phyloP scores from a whole-genome alignment of 2,329 filamentous ascomycete genomes.

The Nemania serpens region DNA sequence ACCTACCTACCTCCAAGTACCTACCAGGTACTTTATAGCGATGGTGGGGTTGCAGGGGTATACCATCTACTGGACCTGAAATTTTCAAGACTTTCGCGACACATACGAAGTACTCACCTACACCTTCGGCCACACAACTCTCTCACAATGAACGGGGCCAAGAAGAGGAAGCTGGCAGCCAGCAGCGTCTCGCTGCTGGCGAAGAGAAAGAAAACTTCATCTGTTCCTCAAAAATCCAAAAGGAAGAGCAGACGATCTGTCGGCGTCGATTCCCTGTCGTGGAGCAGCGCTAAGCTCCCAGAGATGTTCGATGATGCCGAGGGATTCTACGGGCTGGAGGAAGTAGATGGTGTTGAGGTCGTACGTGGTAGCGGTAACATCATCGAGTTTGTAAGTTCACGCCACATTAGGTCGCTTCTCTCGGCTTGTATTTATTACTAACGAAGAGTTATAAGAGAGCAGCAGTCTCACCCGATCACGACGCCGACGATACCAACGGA shows the following conservation, averaged over 20 bases:
- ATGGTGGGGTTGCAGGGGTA: slow-evolving; percentile 22
- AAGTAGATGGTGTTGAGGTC: slow-evolving; percentile 90
- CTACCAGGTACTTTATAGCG: no score
- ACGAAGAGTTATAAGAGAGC: slow-evolving; percentile 32
- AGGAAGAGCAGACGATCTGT: slow-evolving; percentile 48
- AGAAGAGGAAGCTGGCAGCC: slow-evolving; percentile 34
- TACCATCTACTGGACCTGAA: slow-evolving; percentile 7
- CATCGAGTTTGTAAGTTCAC: slow-evolving; percentile 58
- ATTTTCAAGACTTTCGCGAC: slow-evolving; percentile 16
- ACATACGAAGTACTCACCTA: background rate
- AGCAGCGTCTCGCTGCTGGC: slow-evolving; percentile 28
- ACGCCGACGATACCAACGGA: slow-evolving; percentile 23
- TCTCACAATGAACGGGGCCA: slow-evolving; percentile 32
- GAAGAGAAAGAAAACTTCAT: slow-evolving; percentile 32
- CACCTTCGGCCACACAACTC: slow-evolving; percentile 2
- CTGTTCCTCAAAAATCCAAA: slow-evolving; percentile 19
- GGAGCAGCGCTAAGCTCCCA: slow-evolving; percentile 67
- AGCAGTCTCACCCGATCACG: slow-evolving; percentile 18
- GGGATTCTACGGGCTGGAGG: slow-evolving; percentile 89
- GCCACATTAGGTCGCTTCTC: background rate
- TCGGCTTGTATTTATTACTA: background rate
- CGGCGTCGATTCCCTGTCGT: slow-evolving; percentile 55
- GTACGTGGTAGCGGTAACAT: slow-evolving; percentile 63
- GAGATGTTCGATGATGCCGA: slow-evolving; percentile 87
- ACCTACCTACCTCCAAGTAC: no score